phyloP scores from a whole-genome alignment of 345 rosid species.

The Geranium brycei region DNA sequence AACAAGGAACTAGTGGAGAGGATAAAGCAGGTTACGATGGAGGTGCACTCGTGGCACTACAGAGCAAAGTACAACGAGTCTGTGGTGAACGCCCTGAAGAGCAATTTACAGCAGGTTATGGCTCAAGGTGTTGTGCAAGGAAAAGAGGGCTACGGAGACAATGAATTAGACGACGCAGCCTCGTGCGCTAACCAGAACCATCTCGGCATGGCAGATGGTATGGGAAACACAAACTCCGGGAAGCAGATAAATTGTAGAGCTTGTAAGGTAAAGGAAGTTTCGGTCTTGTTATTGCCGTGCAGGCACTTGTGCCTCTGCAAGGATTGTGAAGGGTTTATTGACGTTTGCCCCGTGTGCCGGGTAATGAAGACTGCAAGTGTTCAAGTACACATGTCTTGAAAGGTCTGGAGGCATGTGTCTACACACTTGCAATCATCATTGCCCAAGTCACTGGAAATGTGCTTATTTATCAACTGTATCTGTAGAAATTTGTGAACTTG shows the following conservation, averaged over 20 bases:
- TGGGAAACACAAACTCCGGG: conserved; percentile 9
- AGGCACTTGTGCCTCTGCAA: conserved; percentile 60
- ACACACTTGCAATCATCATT: conserved; percentile 17
- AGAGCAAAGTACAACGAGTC: conserved; percentile 63
- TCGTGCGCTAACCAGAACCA: conserved; percentile 31
- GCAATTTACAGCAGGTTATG: conserved; percentile 52
- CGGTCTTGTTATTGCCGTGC: conserved; percentile 50
- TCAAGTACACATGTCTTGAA: conserved; percentile 32
- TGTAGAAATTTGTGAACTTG: neutral
- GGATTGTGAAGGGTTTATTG: conserved; percentile 41
- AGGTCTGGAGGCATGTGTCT: neutral
- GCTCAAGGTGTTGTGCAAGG: conserved; percentile 28
- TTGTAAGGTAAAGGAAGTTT: conserved; percentile 41
- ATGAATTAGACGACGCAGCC: conserved; percentile 52
- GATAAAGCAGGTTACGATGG: conserved; percentile 38
- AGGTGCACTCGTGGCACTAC: conserved; percentile 59
- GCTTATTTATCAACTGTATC: neutral
- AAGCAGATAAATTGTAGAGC: conserved; percentile 33
- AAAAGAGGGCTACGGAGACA: conserved; percentile 75
- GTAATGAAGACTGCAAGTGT: conserved; percentile 36
- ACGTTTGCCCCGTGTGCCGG: conserved; percentile 49
- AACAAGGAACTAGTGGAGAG: conserved; percentile 51
- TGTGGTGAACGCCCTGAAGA: conserved; percentile 44
- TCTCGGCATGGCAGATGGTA: conserved; percentile 13
- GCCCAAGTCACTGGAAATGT: conserved; percentile 9